A percentile compares a stretch with the other conserved stretches of the same genome.
phyloP scores from a whole-genome alignment of 192 early-diverging fungal genomes.

The Coemansia sp. region DNA sequence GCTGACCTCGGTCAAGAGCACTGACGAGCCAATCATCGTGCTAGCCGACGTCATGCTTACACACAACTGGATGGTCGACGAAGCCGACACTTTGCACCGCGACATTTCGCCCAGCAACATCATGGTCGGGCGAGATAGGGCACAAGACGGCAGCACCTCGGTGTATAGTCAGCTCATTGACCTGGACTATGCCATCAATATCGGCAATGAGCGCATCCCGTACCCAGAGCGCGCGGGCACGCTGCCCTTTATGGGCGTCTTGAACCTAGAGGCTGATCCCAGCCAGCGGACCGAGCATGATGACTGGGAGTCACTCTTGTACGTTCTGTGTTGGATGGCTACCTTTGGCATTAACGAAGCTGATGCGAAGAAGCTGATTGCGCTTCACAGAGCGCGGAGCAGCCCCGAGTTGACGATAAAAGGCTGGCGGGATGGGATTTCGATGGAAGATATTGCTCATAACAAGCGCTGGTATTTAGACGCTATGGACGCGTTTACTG shows the following conservation, averaged over 20 bases:
- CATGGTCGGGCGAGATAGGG: conserved; percentile 2
- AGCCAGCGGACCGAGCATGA: background rate
- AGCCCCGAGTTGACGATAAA: too few relatives aligned
- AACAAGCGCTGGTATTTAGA: too few relatives aligned
- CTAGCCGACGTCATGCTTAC: background rate
- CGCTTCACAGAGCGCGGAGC: too few relatives aligned
- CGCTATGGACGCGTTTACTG: too few relatives aligned
- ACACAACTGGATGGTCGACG: background rate
- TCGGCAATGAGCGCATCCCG: background rate
- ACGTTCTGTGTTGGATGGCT: background rate
- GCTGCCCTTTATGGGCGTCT: conserved; percentile 26
- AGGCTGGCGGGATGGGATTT: too few relatives aligned
- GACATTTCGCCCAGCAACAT: conserved; percentile 31
- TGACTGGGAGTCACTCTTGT: conserved; percentile 7
- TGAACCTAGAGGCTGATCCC: conserved; percentile 2
- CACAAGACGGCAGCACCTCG: background rate
- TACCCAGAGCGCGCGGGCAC: conserved; percentile 2
- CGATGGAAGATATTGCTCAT: too few relatives aligned
- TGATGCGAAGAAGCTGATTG: too few relatives aligned
- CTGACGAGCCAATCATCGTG: conserved; percentile 6
- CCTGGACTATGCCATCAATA: conserved; percentile 6
- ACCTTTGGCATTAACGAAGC: background rate
- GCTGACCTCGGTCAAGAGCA: background rate
- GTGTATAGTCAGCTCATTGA: conserved; percentile 27
- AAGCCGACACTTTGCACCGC: conserved; percentile 12